phyloP scores from a whole-genome alignment of 2,329 filamentous ascomycete genomes.

The Hymenoscyphus scutula region DNA sequence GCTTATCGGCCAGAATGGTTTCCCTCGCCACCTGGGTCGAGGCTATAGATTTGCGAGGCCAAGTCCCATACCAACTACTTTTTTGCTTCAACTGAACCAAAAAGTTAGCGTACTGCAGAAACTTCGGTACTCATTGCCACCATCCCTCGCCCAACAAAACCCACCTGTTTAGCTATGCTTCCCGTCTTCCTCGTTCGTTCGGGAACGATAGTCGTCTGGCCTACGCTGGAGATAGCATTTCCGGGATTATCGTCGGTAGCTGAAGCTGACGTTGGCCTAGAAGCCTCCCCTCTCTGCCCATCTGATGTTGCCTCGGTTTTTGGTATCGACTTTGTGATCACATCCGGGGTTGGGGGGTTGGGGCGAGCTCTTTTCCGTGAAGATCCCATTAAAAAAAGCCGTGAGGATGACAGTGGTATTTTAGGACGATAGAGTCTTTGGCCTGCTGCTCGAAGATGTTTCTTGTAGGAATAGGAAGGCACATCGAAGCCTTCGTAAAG shows the following conservation, averaged over 20 bases:
- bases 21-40: constrained; percentile 61
- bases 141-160: constrained; percentile 17
- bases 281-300: neutral
- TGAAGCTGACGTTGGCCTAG: neutral
- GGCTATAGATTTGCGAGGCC: constrained; percentile 57
- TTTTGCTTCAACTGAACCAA: constrained; percentile 28
- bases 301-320: constrained; percentile 2
- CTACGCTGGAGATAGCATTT: constrained; percentile 1
- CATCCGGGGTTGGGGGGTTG: constrained; percentile 16
- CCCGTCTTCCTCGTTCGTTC: neutral
- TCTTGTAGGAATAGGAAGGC: neutral
- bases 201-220: neutral
- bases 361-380: constrained; percentile 31
- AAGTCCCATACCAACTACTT: constrained; percentile 60
- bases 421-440: neutral
- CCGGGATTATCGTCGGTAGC: neutral
- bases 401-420: neutral
- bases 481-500: neutral
- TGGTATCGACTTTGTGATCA: constrained; percentile 9
- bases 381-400: constrained; percentile 26
- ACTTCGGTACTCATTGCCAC: constrained; percentile 5
- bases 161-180: constrained; percentile 4
- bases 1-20: constrained; percentile 53
- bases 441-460: constrained; percentile 1
- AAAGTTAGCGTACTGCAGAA: constrained; percentile 11